Evolutionary conservation across 1,284 basidiomycete genomes (phyloP).

Genomic region (Psilocybe mexicana): DNA sequence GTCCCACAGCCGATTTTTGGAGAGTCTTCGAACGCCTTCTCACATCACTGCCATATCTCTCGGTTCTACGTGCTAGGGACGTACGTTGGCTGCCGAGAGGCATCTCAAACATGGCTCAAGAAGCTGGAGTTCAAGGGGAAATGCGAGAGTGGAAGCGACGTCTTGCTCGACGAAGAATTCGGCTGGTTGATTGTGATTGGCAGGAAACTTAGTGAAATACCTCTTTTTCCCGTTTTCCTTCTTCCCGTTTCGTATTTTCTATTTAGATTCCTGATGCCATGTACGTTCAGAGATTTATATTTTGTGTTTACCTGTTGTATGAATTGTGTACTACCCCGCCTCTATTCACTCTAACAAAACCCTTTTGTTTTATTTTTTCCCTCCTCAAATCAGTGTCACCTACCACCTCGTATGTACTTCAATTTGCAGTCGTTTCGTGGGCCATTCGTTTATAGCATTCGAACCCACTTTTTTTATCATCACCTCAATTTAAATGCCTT

Average conservation of each 20-base stretch:
- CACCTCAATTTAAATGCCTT: too few relatives aligned
- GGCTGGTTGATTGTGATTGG: constrained; percentile 70
- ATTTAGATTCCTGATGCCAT: not conserved
- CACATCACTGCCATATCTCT: constrained; percentile 56
- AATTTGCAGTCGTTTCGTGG: too few relatives aligned
- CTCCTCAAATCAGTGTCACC: too few relatives aligned
- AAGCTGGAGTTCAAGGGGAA: constrained; percentile 75
- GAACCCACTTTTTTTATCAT: too few relatives aligned
- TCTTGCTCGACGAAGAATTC: constrained; percentile 54
- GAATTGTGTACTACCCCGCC: not conserved
- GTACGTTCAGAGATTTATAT: too few relatives aligned
- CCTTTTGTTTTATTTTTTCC: not conserved
- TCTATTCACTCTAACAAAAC: not conserved
- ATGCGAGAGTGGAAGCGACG: constrained; percentile 70
- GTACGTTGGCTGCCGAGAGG: constrained; percentile 71
- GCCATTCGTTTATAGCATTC: too few relatives aligned
- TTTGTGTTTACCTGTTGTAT: too few relatives aligned
- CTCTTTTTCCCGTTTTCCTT: not conserved
- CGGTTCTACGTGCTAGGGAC: constrained; percentile 61
- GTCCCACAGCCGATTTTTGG: constrained; percentile 61
- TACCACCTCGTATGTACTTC: too few relatives aligned
- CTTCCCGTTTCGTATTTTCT: not conserved
- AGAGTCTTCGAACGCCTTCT: constrained; percentile 52
- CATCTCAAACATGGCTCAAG: constrained; percentile 60
- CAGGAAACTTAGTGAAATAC: constrained; percentile 32